phyloP scores from a whole-genome alignment of 441 rosid genomes.

The Viola pubescens region DNA sequence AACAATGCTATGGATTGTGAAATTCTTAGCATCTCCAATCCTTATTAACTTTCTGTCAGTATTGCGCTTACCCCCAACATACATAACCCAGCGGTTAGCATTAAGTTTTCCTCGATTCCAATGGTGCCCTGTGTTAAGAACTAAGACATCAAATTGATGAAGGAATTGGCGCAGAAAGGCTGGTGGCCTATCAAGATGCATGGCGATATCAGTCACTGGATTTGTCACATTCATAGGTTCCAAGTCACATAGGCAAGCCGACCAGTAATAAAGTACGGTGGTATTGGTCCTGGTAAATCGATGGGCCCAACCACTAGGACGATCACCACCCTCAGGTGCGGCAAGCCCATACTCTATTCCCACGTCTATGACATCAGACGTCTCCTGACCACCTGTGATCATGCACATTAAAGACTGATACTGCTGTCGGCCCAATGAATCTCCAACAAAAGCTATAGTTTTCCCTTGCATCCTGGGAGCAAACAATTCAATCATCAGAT shows the following conservation, averaged over 20 bases:
- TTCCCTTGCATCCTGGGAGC: conserved; percentile 64
- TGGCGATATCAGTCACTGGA: conserved; percentile 59
- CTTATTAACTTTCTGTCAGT: conserved; percentile 50
- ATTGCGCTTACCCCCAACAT: conserved; percentile 56
- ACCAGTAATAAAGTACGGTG: conserved; percentile 84
- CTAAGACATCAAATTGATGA: conserved; percentile 50
- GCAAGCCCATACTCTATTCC: conserved; percentile 63
- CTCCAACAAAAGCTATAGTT: conserved; percentile 94
- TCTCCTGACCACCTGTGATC: conserved; percentile 62
- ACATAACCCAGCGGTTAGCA: conserved; percentile 77
- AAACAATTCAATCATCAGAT: conserved; percentile 11
- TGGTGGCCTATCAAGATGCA: conserved; percentile 97
- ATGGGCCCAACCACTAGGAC: conserved; percentile 91
- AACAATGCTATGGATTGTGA: conserved; percentile 73
- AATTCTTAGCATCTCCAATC: conserved; percentile 71
- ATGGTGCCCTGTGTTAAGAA: conserved; percentile 89
- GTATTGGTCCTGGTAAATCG: conserved; percentile 70
- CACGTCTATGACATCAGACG: conserved; percentile 53
- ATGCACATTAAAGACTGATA: conserved; percentile 94
- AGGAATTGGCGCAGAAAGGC: conserved; percentile 55
- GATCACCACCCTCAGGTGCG: conserved; percentile 45
- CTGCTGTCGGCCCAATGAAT: conserved; percentile 90
- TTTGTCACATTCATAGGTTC: conserved; percentile 44
- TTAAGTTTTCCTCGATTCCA: conserved; percentile 87
- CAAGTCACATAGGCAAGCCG: conserved; percentile 69